Percentiles rank a stretch among this genome's conserved stretches.
Conservation (phyloP, 371 early-diverging fungal species). For the Actinomortierella wolfii region DNA sequence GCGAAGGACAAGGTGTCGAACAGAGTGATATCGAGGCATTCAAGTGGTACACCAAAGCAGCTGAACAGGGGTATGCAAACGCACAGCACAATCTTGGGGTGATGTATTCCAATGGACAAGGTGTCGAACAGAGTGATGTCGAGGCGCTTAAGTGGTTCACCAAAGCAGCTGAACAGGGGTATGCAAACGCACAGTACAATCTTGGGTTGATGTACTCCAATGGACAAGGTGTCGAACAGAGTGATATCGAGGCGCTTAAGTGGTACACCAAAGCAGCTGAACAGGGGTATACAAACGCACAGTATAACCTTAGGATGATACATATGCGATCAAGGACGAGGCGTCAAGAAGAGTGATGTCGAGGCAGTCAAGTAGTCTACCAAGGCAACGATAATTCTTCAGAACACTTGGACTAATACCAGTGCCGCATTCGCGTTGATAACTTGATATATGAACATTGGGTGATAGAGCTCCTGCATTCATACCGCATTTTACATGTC, state of each 20-base stretch:
- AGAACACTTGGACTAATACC: no score
- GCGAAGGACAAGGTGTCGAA: no score
- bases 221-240: constrained; percentile 69
- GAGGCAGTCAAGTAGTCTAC: constrained; percentile 61
- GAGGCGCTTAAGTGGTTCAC: constrained; percentile 78
- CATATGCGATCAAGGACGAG: constrained; percentile 81
- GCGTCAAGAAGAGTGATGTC: constrained; percentile 57
- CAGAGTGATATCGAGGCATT: constrained; percentile 57
- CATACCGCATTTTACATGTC: no score
- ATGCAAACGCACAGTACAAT: constrained; percentile 80
- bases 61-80: constrained; percentile 74
- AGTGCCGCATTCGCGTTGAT: no score
- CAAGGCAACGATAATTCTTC: constrained; percentile 48
- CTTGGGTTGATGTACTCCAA: constrained; percentile 82
- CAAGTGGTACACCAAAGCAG: constrained; percentile 77
- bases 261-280: constrained; percentile 80
- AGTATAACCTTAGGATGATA: constrained; percentile 75
- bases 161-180: constrained; percentile 75
- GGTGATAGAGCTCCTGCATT: no score
- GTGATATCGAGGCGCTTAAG: constrained; percentile 70
- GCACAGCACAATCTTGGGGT: constrained; percentile 69
- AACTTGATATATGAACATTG: no score
- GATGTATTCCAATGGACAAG: constrained; percentile 85
- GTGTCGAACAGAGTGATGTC: constrained; percentile 63
- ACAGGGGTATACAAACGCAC: constrained; percentile 73